Evolutionary conservation across 2,329 filamentous ascomycete genomes (phyloP), one percentile per base, ranked within the genome.

Genomic region (Thielaviopsis euricoi): DNA sequence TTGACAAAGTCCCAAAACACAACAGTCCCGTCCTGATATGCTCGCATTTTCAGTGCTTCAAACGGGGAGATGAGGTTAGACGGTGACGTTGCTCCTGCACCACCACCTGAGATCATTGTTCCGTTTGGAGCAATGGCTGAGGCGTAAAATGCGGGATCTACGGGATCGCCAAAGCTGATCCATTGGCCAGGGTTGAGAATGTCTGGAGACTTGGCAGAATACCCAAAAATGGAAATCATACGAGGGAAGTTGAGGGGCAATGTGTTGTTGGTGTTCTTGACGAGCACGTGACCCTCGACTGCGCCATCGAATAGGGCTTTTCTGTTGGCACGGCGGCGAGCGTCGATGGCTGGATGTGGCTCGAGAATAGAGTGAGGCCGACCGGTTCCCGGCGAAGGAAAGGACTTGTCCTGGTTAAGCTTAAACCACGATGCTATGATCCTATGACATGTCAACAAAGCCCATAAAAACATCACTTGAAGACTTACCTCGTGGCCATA

Each of bases 251-350:
- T 71, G 0, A 85, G 67, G 0, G 81, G 81, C 0, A 85, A 71
- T 0, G 77, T 69, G 15, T 70, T 71, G 49, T 78, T 76, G 46
- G 65, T 68, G 65, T 85, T 85, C 66, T 85, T 85, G 29, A 85
- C 73, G 0, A 85, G 72, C 1, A 85, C 81, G 57, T 83, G 80
- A 3, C 82, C 80, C 63, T 83, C 80, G 4, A 82, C 69, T 0
- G 80, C 81, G 3, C 79, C 77, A n/a, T 79, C 71, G 0, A 82
- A 64, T 0, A 82, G 66, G 0, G 68, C 66, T 1, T 65, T 61
- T 33, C 66, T 66, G 4, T 71, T 67, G 6, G 68, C 68, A 65
- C 54, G 67, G 48, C 50, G 55, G 23, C 60, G 58, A 2, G 75
- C 81, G 62, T 84, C 76, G 9, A 83, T 70, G 21, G 76, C 69